Conservation (phyloP, 768 basidiomycete genomes). For the Coprinellus aureogranulatus region DNA sequence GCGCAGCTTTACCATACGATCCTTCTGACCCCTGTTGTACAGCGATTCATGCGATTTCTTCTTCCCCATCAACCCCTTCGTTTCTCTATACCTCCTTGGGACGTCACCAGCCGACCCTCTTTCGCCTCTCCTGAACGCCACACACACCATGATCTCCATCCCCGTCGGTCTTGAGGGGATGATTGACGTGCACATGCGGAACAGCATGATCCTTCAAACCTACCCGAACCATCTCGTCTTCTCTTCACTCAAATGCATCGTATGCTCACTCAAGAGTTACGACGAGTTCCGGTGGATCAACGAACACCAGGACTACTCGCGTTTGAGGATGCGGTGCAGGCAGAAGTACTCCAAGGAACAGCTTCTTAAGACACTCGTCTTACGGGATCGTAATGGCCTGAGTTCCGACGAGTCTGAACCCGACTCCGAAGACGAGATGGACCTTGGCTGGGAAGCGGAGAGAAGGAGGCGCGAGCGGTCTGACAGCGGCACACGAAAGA, state of each 20-base stretch:
- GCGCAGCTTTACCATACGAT: neutral
- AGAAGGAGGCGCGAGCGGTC: neutral
- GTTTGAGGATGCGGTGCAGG: conserved; percentile 54
- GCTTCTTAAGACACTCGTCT: conserved; percentile 53
- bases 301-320: conserved; percentile 53
- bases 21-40: conserved; percentile 1
- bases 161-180: conserved; percentile 51
- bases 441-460: neutral
- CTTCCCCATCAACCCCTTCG: conserved; percentile 53
- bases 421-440: neutral
- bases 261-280: conserved; percentile 52
- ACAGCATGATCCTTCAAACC: conserved; percentile 55
- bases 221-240: conserved; percentile 52
- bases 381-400: conserved; percentile 31
- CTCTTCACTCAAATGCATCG: conserved; percentile 49
- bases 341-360: conserved; percentile 54
- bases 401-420: neutral
- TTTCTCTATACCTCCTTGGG: conserved; percentile 54
- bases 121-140: conserved; percentile 10
- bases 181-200: conserved; percentile 59
- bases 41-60: conserved; percentile 51
- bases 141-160: conserved; percentile 31
- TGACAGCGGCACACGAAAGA: neutral
- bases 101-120: conserved; percentile 19
- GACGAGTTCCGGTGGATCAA: conserved; percentile 58